A percentile compares a stretch with the other conserved stretches of the same genome.
Conservation (phyloP, 192 early-diverging fungal species). For the Backusella psychrophila region DNA sequence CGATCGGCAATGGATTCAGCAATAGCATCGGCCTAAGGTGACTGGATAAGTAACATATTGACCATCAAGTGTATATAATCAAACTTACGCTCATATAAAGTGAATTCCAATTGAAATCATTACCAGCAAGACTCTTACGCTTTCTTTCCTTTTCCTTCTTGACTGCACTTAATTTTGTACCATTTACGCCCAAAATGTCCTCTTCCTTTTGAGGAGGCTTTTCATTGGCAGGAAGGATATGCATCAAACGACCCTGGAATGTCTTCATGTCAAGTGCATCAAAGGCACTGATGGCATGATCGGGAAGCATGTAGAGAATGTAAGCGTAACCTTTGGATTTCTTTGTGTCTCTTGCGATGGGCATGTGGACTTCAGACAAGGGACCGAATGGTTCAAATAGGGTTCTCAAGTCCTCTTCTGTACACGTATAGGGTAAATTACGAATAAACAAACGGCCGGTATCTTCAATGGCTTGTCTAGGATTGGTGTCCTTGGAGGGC, state of each 20-base stretch:
- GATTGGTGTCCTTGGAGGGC: slow-evolving; percentile 29
- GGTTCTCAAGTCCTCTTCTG: slow-evolving; percentile 81
- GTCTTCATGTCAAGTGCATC: slow-evolving; percentile 75
- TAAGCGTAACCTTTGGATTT: slow-evolving; percentile 94
- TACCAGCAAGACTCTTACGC: slow-evolving; percentile 70
- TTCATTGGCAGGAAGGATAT: slow-evolving; percentile 87
- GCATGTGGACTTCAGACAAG: slow-evolving; percentile 92
- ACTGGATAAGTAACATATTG: slow-evolving; percentile 5
- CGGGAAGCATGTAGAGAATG: slow-evolving; percentile 83
- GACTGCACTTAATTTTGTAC: slow-evolving; percentile 57
- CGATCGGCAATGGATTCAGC: slow-evolving; percentile 95
- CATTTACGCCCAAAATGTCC: slow-evolving; percentile 44
- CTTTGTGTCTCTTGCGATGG: slow-evolving; percentile 90
- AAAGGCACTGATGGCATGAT: slow-evolving; percentile 92
- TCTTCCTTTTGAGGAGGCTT: slow-evolving; percentile 67
- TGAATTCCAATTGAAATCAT: slow-evolving; percentile 95
- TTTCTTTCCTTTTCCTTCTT: slow-evolving; percentile 85
- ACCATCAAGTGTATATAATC: background rate
- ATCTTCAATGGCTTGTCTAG: slow-evolving; percentile 78
- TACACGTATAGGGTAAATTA: slow-evolving; percentile 90
- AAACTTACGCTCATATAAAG: slow-evolving; percentile 89
- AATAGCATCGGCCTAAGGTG: slow-evolving; percentile 78
- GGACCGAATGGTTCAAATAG: slow-evolving; percentile 88
- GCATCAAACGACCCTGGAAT: slow-evolving; percentile 91
- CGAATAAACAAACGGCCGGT: slow-evolving; percentile 94